A percentile compares a stretch with the other conserved stretches of the same genome.
phyloP scores from a whole-genome alignment of 2,329 filamentous ascomycete species.

The Colletotrichum filicis region DNA sequence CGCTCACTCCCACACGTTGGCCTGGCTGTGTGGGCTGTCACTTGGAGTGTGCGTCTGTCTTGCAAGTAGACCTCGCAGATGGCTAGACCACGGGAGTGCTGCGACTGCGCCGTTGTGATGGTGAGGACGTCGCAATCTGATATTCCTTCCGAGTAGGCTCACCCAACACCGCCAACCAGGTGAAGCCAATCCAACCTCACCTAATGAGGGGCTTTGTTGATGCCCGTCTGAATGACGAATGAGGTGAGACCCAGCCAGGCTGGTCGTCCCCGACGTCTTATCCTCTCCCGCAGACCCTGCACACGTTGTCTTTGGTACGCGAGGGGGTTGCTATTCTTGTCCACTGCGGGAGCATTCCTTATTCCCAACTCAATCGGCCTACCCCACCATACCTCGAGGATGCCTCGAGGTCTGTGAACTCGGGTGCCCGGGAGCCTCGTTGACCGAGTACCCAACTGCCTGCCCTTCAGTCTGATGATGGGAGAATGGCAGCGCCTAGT shows the following conservation, averaged over 20 bases:
- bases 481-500: neutral
- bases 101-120: neutral
- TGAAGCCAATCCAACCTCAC: neutral
- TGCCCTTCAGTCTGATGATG: too few relatives aligned
- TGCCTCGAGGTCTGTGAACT: neutral
- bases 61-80: conserved; percentile 7
- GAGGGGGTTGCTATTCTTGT: conserved; percentile 13
- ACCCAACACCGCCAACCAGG: neutral
- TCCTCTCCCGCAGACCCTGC: neutral
- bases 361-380: conserved; percentile 10
- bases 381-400: too few relatives aligned
- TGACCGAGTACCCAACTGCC: neutral
- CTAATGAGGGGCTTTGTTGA: neutral
- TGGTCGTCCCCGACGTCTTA: neutral
- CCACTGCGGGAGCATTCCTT: conserved; percentile 8
- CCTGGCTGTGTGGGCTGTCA: neutral
- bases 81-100: neutral
- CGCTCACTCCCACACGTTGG: conserved; percentile 4
- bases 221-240: conserved; percentile 12
- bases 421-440: neutral
- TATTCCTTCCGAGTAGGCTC: neutral
- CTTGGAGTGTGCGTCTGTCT: neutral
- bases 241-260: conserved; percentile 12
- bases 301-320: conserved; percentile 4
- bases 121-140: neutral